These are phyloP conservation scores for Sphaerosporella brunnea DNA, from an alignment of 495 filamentous ascomycete genomes.

Conservation along the genomic window DNA sequence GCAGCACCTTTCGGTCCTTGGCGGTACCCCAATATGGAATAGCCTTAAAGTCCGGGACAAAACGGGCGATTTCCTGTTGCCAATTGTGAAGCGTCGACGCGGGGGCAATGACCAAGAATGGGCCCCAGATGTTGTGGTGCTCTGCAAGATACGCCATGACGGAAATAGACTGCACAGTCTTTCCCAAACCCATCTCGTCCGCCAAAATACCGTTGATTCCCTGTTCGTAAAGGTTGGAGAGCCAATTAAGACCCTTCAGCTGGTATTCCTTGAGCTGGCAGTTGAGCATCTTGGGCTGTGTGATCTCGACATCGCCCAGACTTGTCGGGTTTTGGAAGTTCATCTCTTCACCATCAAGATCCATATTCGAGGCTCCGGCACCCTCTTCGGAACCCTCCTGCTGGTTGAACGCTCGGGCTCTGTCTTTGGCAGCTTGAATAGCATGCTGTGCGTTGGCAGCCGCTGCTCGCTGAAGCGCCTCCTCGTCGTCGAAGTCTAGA, in stretches of 20 bases:
- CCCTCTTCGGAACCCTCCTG: slow-evolving; percentile 37
- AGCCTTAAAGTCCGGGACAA: slow-evolving; percentile 85
- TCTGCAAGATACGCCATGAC: slow-evolving; percentile 98
- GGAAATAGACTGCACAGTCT: slow-evolving; percentile 96
- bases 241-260: slow-evolving; percentile 95
- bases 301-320: slow-evolving; percentile 79
- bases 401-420: slow-evolving; percentile 80
- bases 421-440: slow-evolving; percentile 83
- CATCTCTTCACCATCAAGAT: slow-evolving; percentile 75
- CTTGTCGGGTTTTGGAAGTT: slow-evolving; percentile 98
- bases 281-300: slow-evolving; percentile 84
- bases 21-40: slow-evolving; percentile 94
- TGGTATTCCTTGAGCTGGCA: slow-evolving; percentile 96
- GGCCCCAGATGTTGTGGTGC: slow-evolving; percentile 94
- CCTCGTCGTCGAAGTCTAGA: slow-evolving; percentile 92
- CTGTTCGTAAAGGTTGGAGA: slow-evolving; percentile 96
- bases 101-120: slow-evolving; percentile 90
- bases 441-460: slow-evolving; percentile 94
- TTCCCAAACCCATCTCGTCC: slow-evolving; percentile 98
- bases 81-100: slow-evolving; percentile 96
- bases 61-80: slow-evolving; percentile 92
- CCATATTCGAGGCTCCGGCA: slow-evolving; percentile 29
- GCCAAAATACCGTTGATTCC: slow-evolving; percentile 98
- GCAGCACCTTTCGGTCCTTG: slow-evolving; percentile 82
- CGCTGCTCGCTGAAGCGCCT: slow-evolving; percentile 58